Base-by-base conservation (phyloP, 1,139 yeast genomes). In the Saccharomyces hybrid region DNA sequence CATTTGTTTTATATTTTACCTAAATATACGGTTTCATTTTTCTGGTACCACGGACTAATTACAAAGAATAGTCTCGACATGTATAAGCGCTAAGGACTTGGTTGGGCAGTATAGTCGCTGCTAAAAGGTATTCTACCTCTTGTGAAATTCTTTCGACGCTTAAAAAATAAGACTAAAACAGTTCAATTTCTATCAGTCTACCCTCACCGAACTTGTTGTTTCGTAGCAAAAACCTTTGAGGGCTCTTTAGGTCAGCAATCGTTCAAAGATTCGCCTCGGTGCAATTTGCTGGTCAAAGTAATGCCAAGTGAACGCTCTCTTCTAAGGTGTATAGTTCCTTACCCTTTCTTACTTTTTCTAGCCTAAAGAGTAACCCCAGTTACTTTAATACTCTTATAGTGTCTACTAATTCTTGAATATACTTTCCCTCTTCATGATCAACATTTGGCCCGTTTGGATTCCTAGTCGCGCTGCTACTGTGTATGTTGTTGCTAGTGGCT, bases 401-500 rank as follows among this genome's bases (percentile, higher is more conserved):
- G n/a, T 53, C 57, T 26, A 58, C 53, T 53, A 59, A 48, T 50
- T 59, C 57, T 46, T 57, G 59, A 6, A 58, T 52, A 34, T 56
- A 58, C 41, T 56, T 53, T 29, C 53, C 59, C 44, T 59, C 62
- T n/a, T 59, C 59, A 3, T 57, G 55, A 25, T 55, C 54, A 11
- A 57, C 54, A 11, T 46, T 53, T 7, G 54, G 51, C 20, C 55
- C 55, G 1, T 13, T 34, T 14, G 23, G 16, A 34, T 32, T 32
- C 27, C 48, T 50, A 16, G 29, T 50, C 16, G 42, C 48, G 26
- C 48, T 50, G 31, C 48, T 46, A 42, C 48, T 50, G 41, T 46
- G 25, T 20, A 29, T 16, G 20, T 20, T 16, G 20, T 46, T 16
- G 31, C 26, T 46, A 13, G 51, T 28, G 34, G 48, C 51, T 46